Evolutionary conservation across 768 basidiomycete species (phyloP).

Genomic region (Pisolithus microcarpus): DNA sequence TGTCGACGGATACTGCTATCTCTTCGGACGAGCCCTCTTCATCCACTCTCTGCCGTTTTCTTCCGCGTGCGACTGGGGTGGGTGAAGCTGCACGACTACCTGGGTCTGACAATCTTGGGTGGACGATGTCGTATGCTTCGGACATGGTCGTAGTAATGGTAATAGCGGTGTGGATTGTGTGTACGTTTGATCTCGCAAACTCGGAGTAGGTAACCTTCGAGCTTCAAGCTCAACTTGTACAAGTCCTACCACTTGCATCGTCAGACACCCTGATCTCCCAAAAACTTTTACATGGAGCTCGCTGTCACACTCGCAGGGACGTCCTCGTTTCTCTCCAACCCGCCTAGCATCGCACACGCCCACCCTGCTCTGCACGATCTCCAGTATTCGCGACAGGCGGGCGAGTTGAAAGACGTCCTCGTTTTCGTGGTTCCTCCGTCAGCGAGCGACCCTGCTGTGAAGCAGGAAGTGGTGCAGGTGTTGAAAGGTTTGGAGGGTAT

Average conservation of each 20-base stretch:
- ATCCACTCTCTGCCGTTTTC: too few species aligned
- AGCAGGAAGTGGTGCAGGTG: conserved; percentile 10
- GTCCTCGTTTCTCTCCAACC: conserved; percentile 19
- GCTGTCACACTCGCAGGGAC: conserved; percentile 22
- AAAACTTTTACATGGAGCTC: conserved; percentile 11
- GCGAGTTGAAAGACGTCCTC: conserved; percentile 17
- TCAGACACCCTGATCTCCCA: too few species aligned
- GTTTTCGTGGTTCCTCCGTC: conserved; percentile 14
- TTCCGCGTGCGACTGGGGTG: too few species aligned
- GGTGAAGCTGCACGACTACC: too few species aligned
- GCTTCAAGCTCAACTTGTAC: too few species aligned
- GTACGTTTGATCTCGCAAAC: too few species aligned
- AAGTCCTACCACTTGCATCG: too few species aligned
- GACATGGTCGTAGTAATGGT: too few species aligned
- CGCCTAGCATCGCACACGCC: conserved; percentile 13
- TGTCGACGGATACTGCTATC: neutral
- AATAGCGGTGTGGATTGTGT: too few species aligned
- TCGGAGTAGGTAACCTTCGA: too few species aligned
- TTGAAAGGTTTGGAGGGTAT: conserved; percentile 14
- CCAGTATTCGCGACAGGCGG: conserved; percentile 17
- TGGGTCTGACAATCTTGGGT: too few species aligned
- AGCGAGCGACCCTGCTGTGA: neutral
- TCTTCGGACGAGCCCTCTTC: neutral
- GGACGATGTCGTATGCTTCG: too few species aligned
- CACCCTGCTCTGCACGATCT: conserved; percentile 17